phyloP scores from a whole-genome alignment of 2,329 filamentous ascomycete species.

The Alternaria sp. region DNA sequence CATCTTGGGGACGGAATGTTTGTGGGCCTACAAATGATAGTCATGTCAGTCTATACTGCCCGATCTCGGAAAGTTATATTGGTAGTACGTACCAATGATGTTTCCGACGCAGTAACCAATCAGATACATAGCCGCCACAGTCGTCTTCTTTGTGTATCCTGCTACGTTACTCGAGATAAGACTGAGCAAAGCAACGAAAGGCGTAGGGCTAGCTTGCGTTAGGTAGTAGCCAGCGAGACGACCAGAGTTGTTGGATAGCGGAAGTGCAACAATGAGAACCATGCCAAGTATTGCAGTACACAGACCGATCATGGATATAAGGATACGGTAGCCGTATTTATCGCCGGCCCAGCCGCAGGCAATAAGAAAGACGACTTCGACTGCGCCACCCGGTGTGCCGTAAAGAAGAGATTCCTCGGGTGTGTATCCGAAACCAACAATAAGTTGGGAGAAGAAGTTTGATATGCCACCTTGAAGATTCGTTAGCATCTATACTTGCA shows the following conservation, averaged over 20 bases:
- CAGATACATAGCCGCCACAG: constrained; percentile 61
- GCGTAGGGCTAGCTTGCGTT: constrained; percentile 66
- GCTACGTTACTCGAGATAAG: constrained; percentile 71
- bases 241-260: constrained; percentile 65
- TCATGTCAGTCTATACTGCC: constrained; percentile 26
- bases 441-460: constrained; percentile 70
- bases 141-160: constrained; percentile 68
- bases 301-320: constrained; percentile 64
- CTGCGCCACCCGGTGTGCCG: constrained; percentile 70
- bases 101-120: constrained; percentile 55
- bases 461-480: constrained; percentile 57
- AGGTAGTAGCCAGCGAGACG: constrained; percentile 72
- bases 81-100: constrained; percentile 41
- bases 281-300: constrained; percentile 66
- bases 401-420: constrained; percentile 69
- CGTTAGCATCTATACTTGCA: not conserved
- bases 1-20: constrained; percentile 40
- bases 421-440: constrained; percentile 72
- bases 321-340: constrained; percentile 63
- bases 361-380: constrained; percentile 69
- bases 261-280: constrained; percentile 70
- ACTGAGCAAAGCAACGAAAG: constrained; percentile 71
- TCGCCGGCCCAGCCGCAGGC: constrained; percentile 67
- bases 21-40: constrained; percentile 55
- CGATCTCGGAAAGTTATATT: accelerated